Evolutionary conservation across 1,284 basidiomycete species (phyloP), one percentile per base, ranked within the genome.

Genomic region (Ceratobasidium sp.): DNA sequence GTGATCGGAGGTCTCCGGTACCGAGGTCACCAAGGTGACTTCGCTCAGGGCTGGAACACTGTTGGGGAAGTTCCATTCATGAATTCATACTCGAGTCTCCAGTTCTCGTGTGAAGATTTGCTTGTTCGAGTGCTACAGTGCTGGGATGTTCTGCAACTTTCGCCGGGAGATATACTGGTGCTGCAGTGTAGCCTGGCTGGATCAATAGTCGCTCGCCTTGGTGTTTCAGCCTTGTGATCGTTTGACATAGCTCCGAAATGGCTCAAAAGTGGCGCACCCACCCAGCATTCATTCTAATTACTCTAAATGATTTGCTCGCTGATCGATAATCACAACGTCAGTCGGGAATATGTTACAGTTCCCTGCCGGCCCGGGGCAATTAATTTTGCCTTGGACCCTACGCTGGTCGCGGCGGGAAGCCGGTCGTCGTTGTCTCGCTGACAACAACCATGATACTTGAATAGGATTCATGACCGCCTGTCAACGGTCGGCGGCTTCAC

Each of bases 331-430:
- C 56, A 13, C 32, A 22, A 59, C 56, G 25, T 34, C 34, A 32
- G 56, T 19, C 56, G 56, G 56, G 56, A 13, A 59, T 32, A 13
- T 59, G 32, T 59, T 32, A 46, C 65, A 51, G 6, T 19, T 25
- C 22, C 11, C 32, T 32, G 29, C 37, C 44, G 49, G 46, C 29
- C 57, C 25, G 57, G 69, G 69, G 44, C 62, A 73, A 73, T 73
- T 73, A 73, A 73, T 73, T 62, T 73, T n/a, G 40, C 69, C 69
- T 57, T 46, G 52, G 69, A 44, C 69, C 69, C 52, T 43, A 62
- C 37, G 37, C 7, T 44, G 61, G 61, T 64, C 56, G 56, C 56
- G 56, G 7, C 56, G 25, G 40, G 68, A 70, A 70, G 52, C 57
- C 32, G 54, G 69, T 51, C 56, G 69, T 62, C 69, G 62, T 61